A percentile compares a stretch with the other conserved stretches of the same genome.
phyloP scores from a whole-genome alignment of 176 grass and related monocot species.

The Musa beccarii region DNA sequence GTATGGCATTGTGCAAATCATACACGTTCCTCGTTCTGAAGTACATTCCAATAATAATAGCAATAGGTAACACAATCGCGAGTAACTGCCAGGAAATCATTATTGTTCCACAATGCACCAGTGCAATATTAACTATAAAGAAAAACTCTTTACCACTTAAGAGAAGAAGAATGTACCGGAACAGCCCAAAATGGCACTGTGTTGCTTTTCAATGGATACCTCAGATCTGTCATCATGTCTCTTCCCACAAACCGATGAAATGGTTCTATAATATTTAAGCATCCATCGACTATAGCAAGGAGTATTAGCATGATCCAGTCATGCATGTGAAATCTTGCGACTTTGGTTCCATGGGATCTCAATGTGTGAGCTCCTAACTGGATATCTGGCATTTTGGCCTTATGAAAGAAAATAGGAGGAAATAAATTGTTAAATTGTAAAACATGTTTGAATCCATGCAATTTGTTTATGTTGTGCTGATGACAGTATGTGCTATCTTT shows the following conservation, averaged over 20 bases:
- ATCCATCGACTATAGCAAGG: constrained; percentile 1
- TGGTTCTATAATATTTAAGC: constrained; percentile 8
- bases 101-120: background rate
- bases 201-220: constrained; percentile 5
- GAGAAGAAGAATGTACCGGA: background rate
- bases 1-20: constrained; percentile 6
- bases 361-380: constrained; percentile 3
- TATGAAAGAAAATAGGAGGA: background rate
- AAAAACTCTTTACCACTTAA: background rate
- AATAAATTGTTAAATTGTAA: background rate
- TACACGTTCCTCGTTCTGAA: background rate
- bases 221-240: constrained; percentile 9
- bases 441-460: background rate
- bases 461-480: no score
- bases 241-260: constrained; percentile 9
- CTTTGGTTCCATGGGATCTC: constrained; percentile 2
- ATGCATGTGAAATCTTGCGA: constrained; percentile 10
- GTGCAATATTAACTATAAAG: background rate
- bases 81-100: background rate
- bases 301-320: constrained; percentile 6
- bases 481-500: no score
- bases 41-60: background rate
- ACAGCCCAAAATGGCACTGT: constrained; percentile 18
- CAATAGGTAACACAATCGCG: background rate
- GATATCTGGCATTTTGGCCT: constrained; percentile 4